phyloP scores from a whole-genome alignment of 2,329 filamentous ascomycete species.

The Myriosclerotinia scirpicola region DNA sequence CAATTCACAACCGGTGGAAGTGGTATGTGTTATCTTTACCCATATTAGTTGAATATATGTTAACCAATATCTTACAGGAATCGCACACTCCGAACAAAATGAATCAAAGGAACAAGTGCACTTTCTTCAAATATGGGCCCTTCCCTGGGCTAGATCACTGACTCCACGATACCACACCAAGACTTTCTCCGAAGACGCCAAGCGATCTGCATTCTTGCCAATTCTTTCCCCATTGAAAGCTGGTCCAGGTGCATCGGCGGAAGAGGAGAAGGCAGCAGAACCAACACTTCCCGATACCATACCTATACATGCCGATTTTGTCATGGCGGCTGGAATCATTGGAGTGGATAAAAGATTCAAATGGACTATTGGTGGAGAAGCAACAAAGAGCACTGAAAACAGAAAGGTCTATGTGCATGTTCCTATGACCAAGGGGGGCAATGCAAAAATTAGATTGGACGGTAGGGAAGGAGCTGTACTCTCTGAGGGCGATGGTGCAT shows the following conservation, averaged over 20 bases:
- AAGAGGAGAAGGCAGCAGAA: constrained; percentile 63
- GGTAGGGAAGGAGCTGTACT: constrained; percentile 66
- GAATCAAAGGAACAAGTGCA: constrained; percentile 72
- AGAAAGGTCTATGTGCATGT: constrained; percentile 79
- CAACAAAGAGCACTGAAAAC: constrained; percentile 52
- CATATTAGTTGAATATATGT: constrained; percentile 17
- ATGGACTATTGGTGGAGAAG: constrained; percentile 66
- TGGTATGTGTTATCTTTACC: constrained; percentile 45
- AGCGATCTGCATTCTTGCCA: constrained; percentile 67
- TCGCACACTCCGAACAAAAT: constrained; percentile 82
- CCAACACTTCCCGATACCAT: constrained; percentile 67
- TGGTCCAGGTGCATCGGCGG: constrained; percentile 59
- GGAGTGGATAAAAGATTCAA: constrained; percentile 63
- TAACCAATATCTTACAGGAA: constrained; percentile 45
- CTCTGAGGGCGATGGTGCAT: constrained; percentile 78
- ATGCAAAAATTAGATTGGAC: constrained; percentile 68
- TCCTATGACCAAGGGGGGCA: constrained; percentile 74
- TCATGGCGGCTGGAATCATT: constrained; percentile 78
- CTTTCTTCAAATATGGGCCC: constrained; percentile 86
- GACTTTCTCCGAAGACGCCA: constrained; percentile 70
- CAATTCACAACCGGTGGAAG: constrained; percentile 90
- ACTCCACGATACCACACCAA: constrained; percentile 74
- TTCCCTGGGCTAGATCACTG: constrained; percentile 73
- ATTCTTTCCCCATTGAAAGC: constrained; percentile 75
- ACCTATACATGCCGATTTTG: constrained; percentile 79